Evolutionary conservation across 495 filamentous ascomycete genomes (phyloP), one percentile per base, ranked within the genome.

Genomic region (Aspergillus homomorphus): DNA sequence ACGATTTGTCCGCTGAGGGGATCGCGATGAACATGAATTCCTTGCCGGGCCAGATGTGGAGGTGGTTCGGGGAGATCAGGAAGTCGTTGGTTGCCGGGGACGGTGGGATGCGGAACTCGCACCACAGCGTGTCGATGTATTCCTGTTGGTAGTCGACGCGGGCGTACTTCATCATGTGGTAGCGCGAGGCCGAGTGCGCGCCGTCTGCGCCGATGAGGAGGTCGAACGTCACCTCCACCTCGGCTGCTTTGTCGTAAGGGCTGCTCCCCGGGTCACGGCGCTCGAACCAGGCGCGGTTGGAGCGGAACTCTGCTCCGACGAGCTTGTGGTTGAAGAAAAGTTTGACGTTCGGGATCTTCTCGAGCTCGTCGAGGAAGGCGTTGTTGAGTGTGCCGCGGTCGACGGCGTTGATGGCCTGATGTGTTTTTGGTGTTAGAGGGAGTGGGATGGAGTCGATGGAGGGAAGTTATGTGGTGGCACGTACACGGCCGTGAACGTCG

Each of bases 21-120:
- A 99, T 89, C 19, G 94, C 94, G 64, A 99, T 98, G 73, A 99
- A 99, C 94, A 99, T 98, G 68, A 91, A 89, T 14, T 90, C 83
- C 60, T 85, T 84, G 21, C 88, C 90, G 1, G 94, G 94, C 94
- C 94, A 99, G 73, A 99, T 99, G 69, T 99, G 94, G 1, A 99
- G 81, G 65, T 98, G 91, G 68, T 96, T 89, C 16, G 91, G 90
- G 0, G 89, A 91, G 54, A 97, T 89, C 28, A 77, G 76, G 69
- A 92, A 99, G 24, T 81, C 79, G 12, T 79, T 75, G 20, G 73
- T 60, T 12, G 33, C 9, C 15, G 78, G 67, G 0, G 78, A 73
- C 0, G 89, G 81, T 1, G 82, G 77, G 58, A 99, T 93, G 44
- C 85, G 86, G 69, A 97, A 96, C 63, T 99, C 95, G 75, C 94